Percentiles rank a stretch among this genome's conserved stretches.
Evolutionary conservation across 257 asterid genomes (phyloP).

Genomic region (Misopates orontium): DNA sequence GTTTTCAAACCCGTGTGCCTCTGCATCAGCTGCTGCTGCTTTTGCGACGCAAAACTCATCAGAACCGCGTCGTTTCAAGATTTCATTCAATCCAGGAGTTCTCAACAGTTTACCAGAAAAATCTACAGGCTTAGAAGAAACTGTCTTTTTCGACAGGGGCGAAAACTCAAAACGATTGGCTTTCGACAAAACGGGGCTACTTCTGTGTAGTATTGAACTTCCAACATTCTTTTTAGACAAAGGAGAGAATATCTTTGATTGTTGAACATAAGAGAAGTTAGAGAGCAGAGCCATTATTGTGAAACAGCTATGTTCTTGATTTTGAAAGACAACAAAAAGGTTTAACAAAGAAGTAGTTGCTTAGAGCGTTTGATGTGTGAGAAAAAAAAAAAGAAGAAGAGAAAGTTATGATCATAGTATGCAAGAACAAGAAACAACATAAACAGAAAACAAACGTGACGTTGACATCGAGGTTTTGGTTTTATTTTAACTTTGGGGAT

Average conservation of each 20-base stretch:
- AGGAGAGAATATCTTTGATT: slow-evolving; percentile 33
- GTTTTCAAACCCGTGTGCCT: slow-evolving; percentile 39
- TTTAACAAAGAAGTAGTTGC: slow-evolving; percentile 1
- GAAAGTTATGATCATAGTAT: slow-evolving; percentile 4
- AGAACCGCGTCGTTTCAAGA: slow-evolving; percentile 29
- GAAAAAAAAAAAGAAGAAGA: neutral
- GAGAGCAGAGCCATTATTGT: slow-evolving; percentile 44
- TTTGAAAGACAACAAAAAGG: neutral
- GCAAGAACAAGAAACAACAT: slow-evolving; percentile 20
- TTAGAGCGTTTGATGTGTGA: neutral
- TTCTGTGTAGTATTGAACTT: slow-evolving; percentile 20
- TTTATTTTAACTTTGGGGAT: slow-evolving; percentile 20
- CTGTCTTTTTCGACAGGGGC: slow-evolving; percentile 27
- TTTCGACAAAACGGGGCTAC: slow-evolving; percentile 14
- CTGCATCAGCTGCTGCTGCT: slow-evolving; percentile 61
- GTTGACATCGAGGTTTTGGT: slow-evolving; percentile 30
- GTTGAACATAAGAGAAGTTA: slow-evolving; percentile 32
- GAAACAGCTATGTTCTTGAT: neutral
- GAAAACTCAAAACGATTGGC: slow-evolving; percentile 25
- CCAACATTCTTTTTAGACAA: slow-evolving; percentile 18
- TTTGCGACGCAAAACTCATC: slow-evolving; percentile 27
- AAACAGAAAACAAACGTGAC: slow-evolving; percentile 32
- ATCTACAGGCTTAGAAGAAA: slow-evolving; percentile 4
- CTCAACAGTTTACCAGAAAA: slow-evolving; percentile 34
- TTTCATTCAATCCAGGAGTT: slow-evolving; percentile 21